Conservation (phyloP, 805 yeast genomes). For the Metschnikowia noctiluminum region DNA sequence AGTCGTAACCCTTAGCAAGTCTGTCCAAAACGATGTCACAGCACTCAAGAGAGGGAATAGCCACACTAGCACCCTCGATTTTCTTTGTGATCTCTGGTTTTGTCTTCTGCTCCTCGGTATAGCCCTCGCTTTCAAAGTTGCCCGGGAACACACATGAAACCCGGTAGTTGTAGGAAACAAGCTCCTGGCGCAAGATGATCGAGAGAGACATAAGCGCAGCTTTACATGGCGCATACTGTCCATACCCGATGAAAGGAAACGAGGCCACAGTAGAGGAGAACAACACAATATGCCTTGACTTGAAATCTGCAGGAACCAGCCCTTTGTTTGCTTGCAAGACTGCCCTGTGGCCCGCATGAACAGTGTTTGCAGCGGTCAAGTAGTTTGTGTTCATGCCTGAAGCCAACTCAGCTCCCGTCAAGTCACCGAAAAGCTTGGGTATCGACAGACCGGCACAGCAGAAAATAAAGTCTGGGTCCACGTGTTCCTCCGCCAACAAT, state of each 20-base stretch:
- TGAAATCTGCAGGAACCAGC: constrained; percentile 11
- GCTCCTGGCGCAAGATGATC: constrained; percentile 78
- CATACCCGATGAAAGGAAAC: constrained; percentile 88
- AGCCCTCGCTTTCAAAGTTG: constrained; percentile 88
- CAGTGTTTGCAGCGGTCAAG: constrained; percentile 63
- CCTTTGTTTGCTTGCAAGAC: constrained; percentile 22
- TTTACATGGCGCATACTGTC: constrained; percentile 86
- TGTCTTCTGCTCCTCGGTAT: constrained; percentile 68
- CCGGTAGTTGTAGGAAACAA: constrained; percentile 59
- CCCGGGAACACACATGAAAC: constrained; percentile 85
- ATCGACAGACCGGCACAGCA: constrained; percentile 87
- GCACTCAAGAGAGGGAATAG: constrained; percentile 66
- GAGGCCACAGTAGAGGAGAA: constrained; percentile 76
- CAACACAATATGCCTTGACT: constrained; percentile 56
- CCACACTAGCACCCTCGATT: constrained; percentile 81
- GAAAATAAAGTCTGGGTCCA: constrained; percentile 68
- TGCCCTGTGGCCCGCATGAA: constrained; percentile 59
- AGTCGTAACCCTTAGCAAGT: constrained; percentile 63
- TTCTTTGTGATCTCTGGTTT: constrained; percentile 79
- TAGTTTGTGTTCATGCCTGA: constrained; percentile 69
- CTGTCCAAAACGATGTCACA: constrained; percentile 55
- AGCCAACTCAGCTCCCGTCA: constrained; percentile 54
- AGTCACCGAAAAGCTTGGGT: constrained; percentile 74
- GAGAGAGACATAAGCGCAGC: constrained; percentile 77
- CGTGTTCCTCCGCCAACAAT: constrained; percentile 17